These are phyloP conservation scores for Corchorus capsularis DNA, from an alignment of 345 rosid genomes.

Conservation along the genomic window DNA sequence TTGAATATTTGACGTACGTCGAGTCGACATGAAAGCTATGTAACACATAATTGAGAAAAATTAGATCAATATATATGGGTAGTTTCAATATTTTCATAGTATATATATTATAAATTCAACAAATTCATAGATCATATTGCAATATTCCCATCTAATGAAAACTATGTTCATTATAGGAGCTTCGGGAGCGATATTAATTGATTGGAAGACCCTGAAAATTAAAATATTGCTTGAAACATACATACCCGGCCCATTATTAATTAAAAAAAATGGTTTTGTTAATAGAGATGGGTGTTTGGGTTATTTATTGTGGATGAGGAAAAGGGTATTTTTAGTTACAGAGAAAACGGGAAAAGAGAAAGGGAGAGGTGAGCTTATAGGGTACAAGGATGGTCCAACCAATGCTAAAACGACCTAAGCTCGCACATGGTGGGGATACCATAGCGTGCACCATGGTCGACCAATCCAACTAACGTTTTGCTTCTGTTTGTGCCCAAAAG, in stretches of 20 bases:
- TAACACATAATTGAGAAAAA: neutral
- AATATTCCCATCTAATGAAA: neutral
- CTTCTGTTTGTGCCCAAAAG: conserved; percentile 15
- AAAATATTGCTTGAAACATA: neutral
- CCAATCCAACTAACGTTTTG: conserved; percentile 20
- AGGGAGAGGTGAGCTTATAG: neutral
- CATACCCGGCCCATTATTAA: neutral
- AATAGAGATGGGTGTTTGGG: neutral
- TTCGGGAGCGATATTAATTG: neutral
- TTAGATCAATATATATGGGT: neutral
- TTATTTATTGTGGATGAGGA: neutral
- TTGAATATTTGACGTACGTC: neutral
- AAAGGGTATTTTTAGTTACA: neutral
- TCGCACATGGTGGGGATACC: conserved; percentile 38
- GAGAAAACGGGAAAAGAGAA: neutral
- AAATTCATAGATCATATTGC: neutral
- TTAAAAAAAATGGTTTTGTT: too few species aligned
- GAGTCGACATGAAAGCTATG: neutral
- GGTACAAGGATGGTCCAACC: conserved; percentile 27
- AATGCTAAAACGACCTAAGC: conserved; percentile 9
- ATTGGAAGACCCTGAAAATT: neutral
- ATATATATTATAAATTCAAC: neutral
- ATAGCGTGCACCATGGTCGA: neutral
- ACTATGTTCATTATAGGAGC: neutral
- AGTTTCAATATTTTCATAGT: neutral